Percentiles rank a stretch among this genome's conserved stretches.
phyloP scores from a whole-genome alignment of 2,329 filamentous ascomycete species.

The Ophiocordyceps robertsii region DNA sequence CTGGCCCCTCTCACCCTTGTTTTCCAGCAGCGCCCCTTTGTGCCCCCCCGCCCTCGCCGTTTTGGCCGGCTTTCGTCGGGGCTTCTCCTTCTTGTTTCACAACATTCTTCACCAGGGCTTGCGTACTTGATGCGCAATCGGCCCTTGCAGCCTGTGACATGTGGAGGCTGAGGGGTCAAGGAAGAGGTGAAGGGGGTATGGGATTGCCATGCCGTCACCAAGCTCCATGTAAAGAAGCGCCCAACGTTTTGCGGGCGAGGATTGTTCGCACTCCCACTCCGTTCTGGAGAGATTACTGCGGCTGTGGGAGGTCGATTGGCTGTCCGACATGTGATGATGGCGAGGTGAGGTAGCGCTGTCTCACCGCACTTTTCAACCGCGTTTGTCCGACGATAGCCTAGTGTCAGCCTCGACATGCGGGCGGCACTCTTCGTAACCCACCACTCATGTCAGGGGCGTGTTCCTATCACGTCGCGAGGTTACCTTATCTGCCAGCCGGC shows the following conservation, averaged over 20 bases:
- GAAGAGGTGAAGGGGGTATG: too few relatives aligned
- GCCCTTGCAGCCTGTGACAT: background rate
- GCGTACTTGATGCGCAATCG: background rate
- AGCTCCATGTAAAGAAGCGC: too few relatives aligned
- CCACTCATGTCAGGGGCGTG: background rate
- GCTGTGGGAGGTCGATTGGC: background rate
- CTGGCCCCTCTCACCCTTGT: too few relatives aligned
- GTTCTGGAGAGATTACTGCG: too few relatives aligned
- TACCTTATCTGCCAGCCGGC: background rate
- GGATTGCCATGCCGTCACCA: too few relatives aligned
- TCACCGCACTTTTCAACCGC: constrained; percentile 7
- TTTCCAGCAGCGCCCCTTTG: too few relatives aligned
- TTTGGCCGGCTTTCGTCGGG: background rate
- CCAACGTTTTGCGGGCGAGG: too few relatives aligned
- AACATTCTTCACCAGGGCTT: background rate
- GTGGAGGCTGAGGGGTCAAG: background rate
- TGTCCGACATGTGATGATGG: constrained; percentile 1
- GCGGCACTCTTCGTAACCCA: background rate
- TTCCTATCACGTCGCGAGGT: background rate
- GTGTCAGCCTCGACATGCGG: background rate
- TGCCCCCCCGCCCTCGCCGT: too few relatives aligned
- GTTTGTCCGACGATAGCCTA: constrained; percentile 6
- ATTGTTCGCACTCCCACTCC: background rate
- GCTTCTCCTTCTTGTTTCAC: background rate
- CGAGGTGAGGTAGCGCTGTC: background rate